Evolutionary conservation across 129 eudicot species (phyloP), one percentile per base, ranked within the genome.

Genomic region (Chrysanthemum seticuspe): DNA sequence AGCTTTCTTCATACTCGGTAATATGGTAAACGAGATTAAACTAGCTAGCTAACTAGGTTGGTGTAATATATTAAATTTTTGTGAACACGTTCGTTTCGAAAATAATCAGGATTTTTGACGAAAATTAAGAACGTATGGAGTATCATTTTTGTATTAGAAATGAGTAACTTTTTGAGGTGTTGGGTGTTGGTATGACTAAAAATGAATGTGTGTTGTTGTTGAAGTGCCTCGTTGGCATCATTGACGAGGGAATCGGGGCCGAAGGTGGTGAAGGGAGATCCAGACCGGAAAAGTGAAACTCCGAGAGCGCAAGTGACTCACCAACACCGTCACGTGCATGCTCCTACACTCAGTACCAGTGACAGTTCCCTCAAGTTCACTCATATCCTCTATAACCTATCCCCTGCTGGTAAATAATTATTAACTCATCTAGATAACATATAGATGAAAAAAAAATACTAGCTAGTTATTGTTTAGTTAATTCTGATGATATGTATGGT

Each of bases 151-250:
- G 5, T 29, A 3, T 29, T 29, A 29, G 34, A 29, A 29, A 3
- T 29, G 34, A 29, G 3, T 29, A 29, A 29, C 0, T 29, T 29
- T 29, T n/a, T n/a, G n/a, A n/a, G n/a, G n/a, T n/a, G n/a, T 29
- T 29, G 5, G 34, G 34, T 29, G 0, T 29, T 29, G 34, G 34
- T 29, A 3, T 29, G 3, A 29, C 34, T 29, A 29, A 29, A 29
- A 29, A 29, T 29, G 34, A 29, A 29, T 29, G 4, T 29, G 34
- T 29, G 27, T 59, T 55, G 23, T 27, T 0, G 2, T 47, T 61
- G 36, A 29, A 91, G 97, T 74, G 90, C 95, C n/a, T 91, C 97
- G 13, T 77, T 91, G 87, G 97, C 97, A 10, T 91, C 97, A 14
- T 68, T 88, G 84, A 88, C 97, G 50, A 75, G 97, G 58, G 97